Base-by-base conservation (phyloP, 495 filamentous ascomycete species). In the Letharia columbiana region DNA sequence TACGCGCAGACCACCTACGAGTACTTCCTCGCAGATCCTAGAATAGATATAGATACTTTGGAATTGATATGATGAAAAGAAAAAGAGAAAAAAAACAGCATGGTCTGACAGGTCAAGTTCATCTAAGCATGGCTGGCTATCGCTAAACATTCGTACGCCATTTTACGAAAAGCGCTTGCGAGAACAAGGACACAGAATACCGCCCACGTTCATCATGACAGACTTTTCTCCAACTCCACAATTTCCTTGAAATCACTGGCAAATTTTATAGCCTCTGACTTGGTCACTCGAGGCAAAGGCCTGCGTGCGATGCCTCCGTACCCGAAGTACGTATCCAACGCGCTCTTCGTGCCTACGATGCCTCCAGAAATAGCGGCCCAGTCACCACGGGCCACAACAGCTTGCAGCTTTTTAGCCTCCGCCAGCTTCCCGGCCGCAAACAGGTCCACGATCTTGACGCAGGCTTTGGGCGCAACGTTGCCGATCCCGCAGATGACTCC, bases 291-390 rank as follows among this genome's bases (percentile, higher is more conserved):
- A 54, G 91, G 89, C 70, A 92, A 86, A 42, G 92, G 92, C 70
- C 85, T 87, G 23, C 92, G 82, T 31, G 86, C 88, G 67, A 82
- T 83, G 23, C 89, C 89, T 28, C 91, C 92, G 73, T 96, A 96
- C 60, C 88, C 89, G 69, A 84, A 84, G 72, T 85, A 87, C 40
- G 81, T 79, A 74, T 91, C 80, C 71, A 97, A 74, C 2, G 84
- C 90, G 64, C 83, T 84, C 83, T 97, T 97, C 69, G 90, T 90
- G 39, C 89, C 91, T 20, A 95, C 84, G 64, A 96, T 90, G 33
- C 91, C 92, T 50, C 89, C 87, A 69, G 92, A 85, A 70, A 95
- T 96, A 28, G 88, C 88, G 23, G 83, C 86, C 92, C 92, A 96
- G 78, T 97, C 92, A 28, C 90, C 90, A 47, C 86, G 79, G 15